Conservation (phyloP, 345 rosid species). For the Clarkia xantiana region DNA sequence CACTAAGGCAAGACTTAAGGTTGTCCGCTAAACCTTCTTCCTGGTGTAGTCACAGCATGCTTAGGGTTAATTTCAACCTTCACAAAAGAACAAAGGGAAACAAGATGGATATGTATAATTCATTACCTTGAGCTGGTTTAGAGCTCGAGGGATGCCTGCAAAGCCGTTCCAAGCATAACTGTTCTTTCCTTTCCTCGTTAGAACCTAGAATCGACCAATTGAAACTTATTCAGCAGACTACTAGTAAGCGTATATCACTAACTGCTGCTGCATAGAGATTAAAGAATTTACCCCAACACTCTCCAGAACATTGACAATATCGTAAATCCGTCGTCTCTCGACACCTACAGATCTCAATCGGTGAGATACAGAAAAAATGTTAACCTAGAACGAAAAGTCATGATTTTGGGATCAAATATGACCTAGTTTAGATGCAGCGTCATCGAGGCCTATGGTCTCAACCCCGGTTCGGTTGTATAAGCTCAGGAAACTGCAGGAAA, state of each 20-base stretch:
- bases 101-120: no score
- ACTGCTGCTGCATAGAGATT: no score
- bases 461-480: background rate
- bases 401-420: no score
- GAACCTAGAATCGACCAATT: background rate
- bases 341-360: conserved; percentile 33
- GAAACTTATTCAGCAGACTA: no score
- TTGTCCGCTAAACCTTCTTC: no score
- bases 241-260: no score
- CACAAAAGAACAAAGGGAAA: background rate
- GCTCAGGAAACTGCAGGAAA: background rate
- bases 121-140: background rate
- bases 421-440: background rate
- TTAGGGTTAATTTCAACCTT: background rate
- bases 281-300: conserved; percentile 62
- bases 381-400: no score
- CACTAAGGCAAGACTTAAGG: no score
- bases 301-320: conserved; percentile 76
- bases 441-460: background rate
- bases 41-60: background rate
- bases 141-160: background rate
- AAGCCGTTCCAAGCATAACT: background rate
- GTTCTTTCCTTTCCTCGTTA: background rate
- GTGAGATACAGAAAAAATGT: no score
- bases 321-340: conserved; percentile 78